Evolutionary conservation across 1,139 yeast species (phyloP), one percentile per base, ranked within the genome.

Genomic region (Diutina scorzettiae): DNA sequence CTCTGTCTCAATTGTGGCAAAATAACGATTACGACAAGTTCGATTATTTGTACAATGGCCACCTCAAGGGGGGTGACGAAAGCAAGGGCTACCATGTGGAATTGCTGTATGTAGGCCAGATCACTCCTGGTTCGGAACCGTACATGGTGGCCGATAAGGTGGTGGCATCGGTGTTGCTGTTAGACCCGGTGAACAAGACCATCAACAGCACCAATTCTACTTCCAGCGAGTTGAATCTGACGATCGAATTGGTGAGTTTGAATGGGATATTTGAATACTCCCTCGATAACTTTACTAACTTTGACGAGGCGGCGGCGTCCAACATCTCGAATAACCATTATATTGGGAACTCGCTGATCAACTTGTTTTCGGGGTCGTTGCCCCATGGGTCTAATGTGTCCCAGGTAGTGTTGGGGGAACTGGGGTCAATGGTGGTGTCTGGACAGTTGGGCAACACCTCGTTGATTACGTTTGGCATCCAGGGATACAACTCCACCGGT

Each of bases 191-290:
- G 11, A 66, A 65, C 43, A 53, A 56, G 39, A 56, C 65, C 12
- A 63, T 63, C 45, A 48, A 14, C 17, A 45, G 51, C 24, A 49
- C 50, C 47, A 21, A 37, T 11, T 45, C 46, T 28, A 43, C 48
- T 3, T 44, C 47, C 3, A 50, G 45, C 25, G 45, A 39, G 19
- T 34, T 45, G 5, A 23, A 20, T 25, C 43, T 16, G 34, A 20
- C 9, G 14, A 30, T 29, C 43, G 25, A 34, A 36, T 31, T 8
- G 43, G 49, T 66, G 36, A 53, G 58, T 5, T 54, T 87, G 43
- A 81, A 82, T 55, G 93, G 94, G 2, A 53, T 91, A 36, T 85
- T 89, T 56, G 96, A 91, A 59, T 91, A 81, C 59, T 78, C 86
- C 0, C 62, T 79, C 41, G 63, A 73, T 3, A 86, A 87, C 56